Evolutionary conservation across 225 moss, liverwort and hornwort species (phyloP).

Genomic region (Takakia lepidozioides): DNA sequence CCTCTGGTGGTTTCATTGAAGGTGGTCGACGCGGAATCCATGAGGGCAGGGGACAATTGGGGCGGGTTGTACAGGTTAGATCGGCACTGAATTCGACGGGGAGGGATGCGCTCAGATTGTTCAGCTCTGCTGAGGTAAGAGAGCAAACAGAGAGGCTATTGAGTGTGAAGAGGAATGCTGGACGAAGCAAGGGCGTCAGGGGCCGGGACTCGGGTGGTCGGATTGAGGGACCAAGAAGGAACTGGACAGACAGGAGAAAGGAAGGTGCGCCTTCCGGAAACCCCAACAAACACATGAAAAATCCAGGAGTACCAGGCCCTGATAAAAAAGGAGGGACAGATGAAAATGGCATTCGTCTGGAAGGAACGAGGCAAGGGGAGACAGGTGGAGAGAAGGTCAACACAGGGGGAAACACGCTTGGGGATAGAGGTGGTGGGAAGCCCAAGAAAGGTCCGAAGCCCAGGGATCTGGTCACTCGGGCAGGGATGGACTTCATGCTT

Average conservation of each 20-base stretch:
- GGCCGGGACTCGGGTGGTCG: constrained; percentile 16
- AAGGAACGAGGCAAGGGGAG: constrained; percentile 1
- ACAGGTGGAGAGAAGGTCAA: no score
- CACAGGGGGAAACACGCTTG: no score
- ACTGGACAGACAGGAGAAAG: constrained; percentile 9
- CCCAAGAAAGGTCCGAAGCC: constrained; percentile 46
- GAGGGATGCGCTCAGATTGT: constrained; percentile 12
- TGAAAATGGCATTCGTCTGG: constrained; percentile 3
- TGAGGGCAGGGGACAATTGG: no score
- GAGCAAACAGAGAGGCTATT: constrained; percentile 13
- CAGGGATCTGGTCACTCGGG: constrained; percentile 29
- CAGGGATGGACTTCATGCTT: constrained; percentile 41
- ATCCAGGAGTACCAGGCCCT: constrained; percentile 2
- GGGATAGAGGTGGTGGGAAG: constrained; percentile 11
- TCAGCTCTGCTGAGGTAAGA: background rate
- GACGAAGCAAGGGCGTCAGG: constrained; percentile 48
- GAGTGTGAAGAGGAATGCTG: constrained; percentile 29
- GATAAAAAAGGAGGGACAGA: constrained; percentile 8
- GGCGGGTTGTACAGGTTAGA: no score
- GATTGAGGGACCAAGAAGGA: constrained; percentile 37
- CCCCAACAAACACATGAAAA: constrained; percentile 10
- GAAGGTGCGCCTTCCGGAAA: constrained; percentile 8
- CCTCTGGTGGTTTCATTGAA: no score
- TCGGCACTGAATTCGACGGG: no score
- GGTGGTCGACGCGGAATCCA: no score